Evolutionary conservation across 495 filamentous ascomycete species (phyloP), one percentile per base, ranked within the genome.

Genomic region (Neurospora sp.): DNA sequence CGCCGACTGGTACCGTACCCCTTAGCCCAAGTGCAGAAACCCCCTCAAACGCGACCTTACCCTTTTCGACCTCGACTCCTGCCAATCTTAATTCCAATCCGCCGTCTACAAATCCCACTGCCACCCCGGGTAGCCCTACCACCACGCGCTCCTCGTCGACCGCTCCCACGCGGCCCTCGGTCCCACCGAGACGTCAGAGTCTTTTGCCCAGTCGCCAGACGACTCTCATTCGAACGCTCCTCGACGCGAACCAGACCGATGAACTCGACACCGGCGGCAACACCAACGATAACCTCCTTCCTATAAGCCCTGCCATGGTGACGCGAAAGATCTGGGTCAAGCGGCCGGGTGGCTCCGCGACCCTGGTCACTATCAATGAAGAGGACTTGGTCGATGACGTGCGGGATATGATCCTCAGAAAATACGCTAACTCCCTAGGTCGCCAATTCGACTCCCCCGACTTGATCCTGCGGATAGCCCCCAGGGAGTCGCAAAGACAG

Each of bases 351-450:
- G 93, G 89, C 54, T 97, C 95, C 49, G 90, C 96, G 72, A 99
- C 96, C 35, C 84, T 94, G 76, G 92, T 99, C 46, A 90, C 92
- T 66, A 92, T 96, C 75, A 86, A 89, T 74, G 92, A 95, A 78
- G 93, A 97, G 78, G 93, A 96, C 77, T 81, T 99, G 82, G 96
- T 98, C 23, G 96, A 99, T 78, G 96, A 98, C 83, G 91, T 97
- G 71, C 90, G 95, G 72, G 96, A 98, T 76, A 88, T 94, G 87
- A 94, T 98, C 37, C 84, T 99, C 76, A 89, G 88, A 76, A 98
- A 97, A 83, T 99, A 98, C 80, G 90, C 88, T 70, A 99, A 99
- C 82, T 95, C 94, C 10, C 84, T 99, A 39, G 96, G 95, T 9
- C 90, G 89, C 77, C 91, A 85, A 35, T 98, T 93, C 77, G 96